A percentile compares a stretch with the other conserved stretches of the same genome.
Evolutionary conservation across 768 basidiomycete species (phyloP).

Genomic region (Lactarius deliciosus): DNA sequence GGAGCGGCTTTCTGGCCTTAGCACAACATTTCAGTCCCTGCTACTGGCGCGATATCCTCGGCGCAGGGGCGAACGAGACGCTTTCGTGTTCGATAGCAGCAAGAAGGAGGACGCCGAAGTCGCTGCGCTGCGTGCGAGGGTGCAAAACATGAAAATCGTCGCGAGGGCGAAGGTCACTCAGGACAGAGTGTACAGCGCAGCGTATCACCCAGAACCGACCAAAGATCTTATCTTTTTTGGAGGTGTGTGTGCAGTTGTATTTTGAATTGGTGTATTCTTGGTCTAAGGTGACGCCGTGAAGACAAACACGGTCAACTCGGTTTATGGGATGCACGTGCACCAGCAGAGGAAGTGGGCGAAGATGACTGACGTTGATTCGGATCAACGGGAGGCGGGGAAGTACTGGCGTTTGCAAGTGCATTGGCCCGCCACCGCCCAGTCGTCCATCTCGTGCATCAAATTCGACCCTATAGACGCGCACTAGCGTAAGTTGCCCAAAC

Average conservation of each 20-base stretch:
- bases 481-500: constrained; percentile 49
- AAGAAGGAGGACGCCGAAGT: constrained; percentile 50
- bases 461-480: constrained; percentile 75
- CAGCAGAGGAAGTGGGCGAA: constrained; percentile 60
- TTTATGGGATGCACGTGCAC: constrained; percentile 82
- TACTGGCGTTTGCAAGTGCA: constrained; percentile 80
- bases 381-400: constrained; percentile 61
- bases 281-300: constrained; percentile 33
- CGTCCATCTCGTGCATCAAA: constrained; percentile 76
- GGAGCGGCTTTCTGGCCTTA: constrained; percentile 44
- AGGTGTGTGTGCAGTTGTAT: constrained; percentile 42
- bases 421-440: constrained; percentile 79
- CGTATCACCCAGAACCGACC: constrained; percentile 75
- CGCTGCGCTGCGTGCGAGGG: constrained; percentile 51
- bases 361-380: constrained; percentile 54
- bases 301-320: constrained; percentile 84
- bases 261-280: constrained; percentile 5
- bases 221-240: constrained; percentile 89
- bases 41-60: constrained; percentile 40
- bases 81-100: constrained; percentile 49
- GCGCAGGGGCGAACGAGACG: constrained; percentile 48
- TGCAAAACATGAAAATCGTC: constrained; percentile 60
- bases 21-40: constrained; percentile 44
- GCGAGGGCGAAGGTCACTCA: constrained; percentile 79
- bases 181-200: constrained; percentile 72